Base-by-base conservation (phyloP, 306 rosid species). In the Rubus idaeus region DNA sequence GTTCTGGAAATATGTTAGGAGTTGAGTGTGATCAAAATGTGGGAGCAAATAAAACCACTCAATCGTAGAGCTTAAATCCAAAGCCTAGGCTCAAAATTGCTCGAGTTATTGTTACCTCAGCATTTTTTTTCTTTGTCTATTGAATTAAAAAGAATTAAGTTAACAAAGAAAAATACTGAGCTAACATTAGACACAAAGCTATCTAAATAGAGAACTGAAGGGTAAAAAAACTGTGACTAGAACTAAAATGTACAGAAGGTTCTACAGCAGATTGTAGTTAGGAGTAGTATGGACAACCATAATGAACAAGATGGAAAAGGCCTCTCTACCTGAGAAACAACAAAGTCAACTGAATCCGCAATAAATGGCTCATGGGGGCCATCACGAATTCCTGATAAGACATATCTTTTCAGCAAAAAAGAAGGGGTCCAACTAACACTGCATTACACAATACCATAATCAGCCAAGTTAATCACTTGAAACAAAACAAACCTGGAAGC, bases 321-420 rank as follows among this genome's bases (percentile, higher is more conserved):
- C 72, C 76, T 72, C 60, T 75, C 81, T 87, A 95, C 99, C 97
- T 95, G 99, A 86, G 97, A 90, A 84, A 95, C 99, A 87, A 95
- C 98, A 63, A 96, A 96, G 86, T 96, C 98, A 37, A 92, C 98
- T 35, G 99, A 96, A 89, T 96, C 99, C 0, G 99, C 99, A 82
- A 95, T 95, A 85, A 95, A 95, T 71, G 99, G 99, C 86, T 95
- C 99, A 44, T 89, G 97, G 56, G 97, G 99, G 62, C 97, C 99
- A 81, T 90, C 97, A 26, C 94, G 99, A 82, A 95, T 95, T 82
- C 99, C 99, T 73, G 99, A 89, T 75, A 95, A 88, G 84, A 95
- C 96, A 68, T 91, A 92, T 79, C 99, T 88, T 90, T 95, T 95
- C 81, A 95, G 89, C 92, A 95, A 85, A 89, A 95, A 95, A 39